phyloP scores from a whole-genome alignment of 129 eudicot genomes.

The Arctium lappa region DNA sequence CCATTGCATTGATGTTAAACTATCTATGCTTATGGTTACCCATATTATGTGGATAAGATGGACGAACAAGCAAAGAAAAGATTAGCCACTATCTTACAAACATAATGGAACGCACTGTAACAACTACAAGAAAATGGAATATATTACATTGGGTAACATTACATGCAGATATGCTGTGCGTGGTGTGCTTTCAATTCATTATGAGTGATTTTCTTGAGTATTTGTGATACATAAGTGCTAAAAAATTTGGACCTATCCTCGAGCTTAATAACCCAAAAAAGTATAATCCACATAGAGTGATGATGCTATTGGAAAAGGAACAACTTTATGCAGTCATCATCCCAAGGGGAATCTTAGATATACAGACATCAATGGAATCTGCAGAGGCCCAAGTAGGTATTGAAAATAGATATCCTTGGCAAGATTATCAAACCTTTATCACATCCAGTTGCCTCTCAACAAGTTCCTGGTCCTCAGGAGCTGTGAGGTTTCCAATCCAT shows the following conservation, averaged over 20 bases:
- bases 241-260: neutral
- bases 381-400: neutral
- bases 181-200: neutral
- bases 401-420: neutral
- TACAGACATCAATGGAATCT: neutral
- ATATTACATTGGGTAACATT: neutral
- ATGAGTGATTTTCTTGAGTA: neutral
- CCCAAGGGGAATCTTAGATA: neutral
- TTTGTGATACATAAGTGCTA: neutral
- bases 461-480: constrained; percentile 86
- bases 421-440: constrained; percentile 57
- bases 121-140: neutral
- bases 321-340: neutral
- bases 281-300: too few relatives aligned
- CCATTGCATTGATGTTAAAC: neutral
- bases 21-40: neutral
- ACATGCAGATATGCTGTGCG: neutral
- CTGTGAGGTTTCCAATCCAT: constrained; percentile 78
- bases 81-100: neutral
- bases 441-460: constrained; percentile 89
- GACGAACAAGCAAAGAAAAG: neutral
- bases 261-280: neutral
- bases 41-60: neutral
- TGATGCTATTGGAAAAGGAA: too few relatives aligned
- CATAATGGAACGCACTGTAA: neutral